Evolutionary conservation across 148 eudicot genomes (phyloP).

Genomic region (Cornus kousa): DNA sequence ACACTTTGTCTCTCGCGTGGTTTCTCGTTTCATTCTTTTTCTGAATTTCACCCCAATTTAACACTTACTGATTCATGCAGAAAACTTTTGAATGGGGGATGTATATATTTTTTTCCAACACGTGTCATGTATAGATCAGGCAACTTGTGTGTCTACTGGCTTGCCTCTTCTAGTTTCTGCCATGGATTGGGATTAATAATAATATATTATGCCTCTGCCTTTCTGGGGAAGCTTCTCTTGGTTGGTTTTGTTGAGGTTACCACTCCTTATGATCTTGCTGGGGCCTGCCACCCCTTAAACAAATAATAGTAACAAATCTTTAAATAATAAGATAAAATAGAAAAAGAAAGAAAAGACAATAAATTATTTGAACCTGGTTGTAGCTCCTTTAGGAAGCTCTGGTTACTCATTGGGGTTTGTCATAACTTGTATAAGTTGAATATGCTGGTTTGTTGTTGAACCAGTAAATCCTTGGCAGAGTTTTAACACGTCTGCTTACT

Average conservation of each 20-base stretch:
- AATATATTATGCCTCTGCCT: too few relatives aligned
- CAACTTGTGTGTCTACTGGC: too few relatives aligned
- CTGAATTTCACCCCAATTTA: neutral
- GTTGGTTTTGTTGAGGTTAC: neutral
- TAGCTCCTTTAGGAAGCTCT: neutral
- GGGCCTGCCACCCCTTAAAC: neutral
- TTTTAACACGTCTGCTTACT: neutral
- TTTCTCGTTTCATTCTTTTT: neutral
- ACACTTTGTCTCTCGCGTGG: neutral
- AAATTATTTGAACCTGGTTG: neutral
- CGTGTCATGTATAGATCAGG: too few relatives aligned
- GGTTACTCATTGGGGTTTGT: conserved; percentile 1
- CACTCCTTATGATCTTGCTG: neutral
- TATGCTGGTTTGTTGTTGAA: neutral
- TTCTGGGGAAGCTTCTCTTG: neutral
- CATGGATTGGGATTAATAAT: too few relatives aligned
- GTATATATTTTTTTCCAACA: too few relatives aligned
- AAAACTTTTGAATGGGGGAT: too few relatives aligned
- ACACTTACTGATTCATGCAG: too few relatives aligned
- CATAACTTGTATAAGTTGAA: neutral
- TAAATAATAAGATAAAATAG: neutral
- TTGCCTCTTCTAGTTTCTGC: neutral
- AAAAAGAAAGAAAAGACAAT: too few relatives aligned
- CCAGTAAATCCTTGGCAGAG: neutral
- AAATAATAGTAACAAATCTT: too few relatives aligned